These are phyloP conservation scores for Rostrohypoxylon terebratum DNA, from an alignment of 495 filamentous ascomycete species.

Conservation along the genomic window DNA sequence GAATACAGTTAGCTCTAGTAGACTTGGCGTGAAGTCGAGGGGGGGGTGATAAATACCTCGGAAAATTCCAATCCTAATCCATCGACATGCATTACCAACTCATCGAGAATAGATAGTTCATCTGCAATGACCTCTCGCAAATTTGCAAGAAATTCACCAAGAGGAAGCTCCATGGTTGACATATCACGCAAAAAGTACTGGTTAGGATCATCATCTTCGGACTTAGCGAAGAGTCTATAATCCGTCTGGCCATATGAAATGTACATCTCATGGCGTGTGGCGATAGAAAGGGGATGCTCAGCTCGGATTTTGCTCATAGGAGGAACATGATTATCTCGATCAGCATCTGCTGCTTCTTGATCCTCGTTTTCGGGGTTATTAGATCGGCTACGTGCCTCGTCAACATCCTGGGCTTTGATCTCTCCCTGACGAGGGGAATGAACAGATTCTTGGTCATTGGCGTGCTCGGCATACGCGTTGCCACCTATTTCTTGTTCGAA, in stretches of 20 bases:
- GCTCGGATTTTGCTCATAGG: not conserved
- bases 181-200: constrained; percentile 80
- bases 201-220: constrained; percentile 71
- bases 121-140: constrained; percentile 75
- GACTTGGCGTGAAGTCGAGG: not conserved
- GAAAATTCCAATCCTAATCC: constrained; percentile 75
- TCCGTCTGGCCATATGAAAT: constrained; percentile 73
- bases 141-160: constrained; percentile 71
- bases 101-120: constrained; percentile 73
- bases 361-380: constrained; percentile 13
- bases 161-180: constrained; percentile 65
- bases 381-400: constrained; percentile 21
- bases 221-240: constrained; percentile 78
- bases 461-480: constrained; percentile 50
- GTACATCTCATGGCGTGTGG: constrained; percentile 44
- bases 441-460: constrained; percentile 44
- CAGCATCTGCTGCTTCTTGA: not conserved
- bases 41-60: constrained; percentile 67
- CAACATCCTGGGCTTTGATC: constrained; percentile 17
- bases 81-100: constrained; percentile 75
- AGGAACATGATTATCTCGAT: constrained; percentile 21
- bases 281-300: constrained; percentile 43
- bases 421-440: constrained; percentile 37
- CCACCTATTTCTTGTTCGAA: constrained; percentile 58
- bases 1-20: constrained; percentile 28